These are phyloP conservation scores for Lactifluus pinguis DNA, from an alignment of 768 basidiomycete species.

Conservation along the genomic window DNA sequence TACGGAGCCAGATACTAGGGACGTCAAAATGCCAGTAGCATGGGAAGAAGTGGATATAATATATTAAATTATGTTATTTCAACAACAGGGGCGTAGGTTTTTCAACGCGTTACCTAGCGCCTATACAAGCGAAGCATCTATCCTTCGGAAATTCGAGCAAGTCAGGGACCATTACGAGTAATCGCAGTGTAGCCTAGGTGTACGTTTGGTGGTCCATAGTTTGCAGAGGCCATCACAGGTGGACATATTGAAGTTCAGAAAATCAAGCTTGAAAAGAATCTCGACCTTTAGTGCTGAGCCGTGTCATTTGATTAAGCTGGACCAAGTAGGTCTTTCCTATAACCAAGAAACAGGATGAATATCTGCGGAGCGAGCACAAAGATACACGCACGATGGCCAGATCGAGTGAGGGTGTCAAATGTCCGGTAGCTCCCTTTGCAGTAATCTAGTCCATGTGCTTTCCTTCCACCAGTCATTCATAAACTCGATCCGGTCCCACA, in stretches of 20 bases:
- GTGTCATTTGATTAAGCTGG: not conserved
- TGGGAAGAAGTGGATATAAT: not conserved
- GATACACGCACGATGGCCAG: not conserved
- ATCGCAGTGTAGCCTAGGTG: no score
- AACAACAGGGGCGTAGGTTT: not conserved
- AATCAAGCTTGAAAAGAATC: not conserved
- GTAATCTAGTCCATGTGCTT: constrained; percentile 76
- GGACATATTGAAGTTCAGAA: not conserved
- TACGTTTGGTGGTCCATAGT: no score
- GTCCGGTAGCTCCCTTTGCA: constrained; percentile 83
- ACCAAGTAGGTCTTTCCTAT: not conserved
- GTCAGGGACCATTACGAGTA: no score
- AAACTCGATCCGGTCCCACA: constrained; percentile 74
- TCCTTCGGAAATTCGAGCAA: no score
- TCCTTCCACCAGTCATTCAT: constrained; percentile 94
- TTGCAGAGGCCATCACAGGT: no score
- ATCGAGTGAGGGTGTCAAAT: constrained; percentile 26
- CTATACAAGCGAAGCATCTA: no score
- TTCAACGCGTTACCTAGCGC: not conserved
- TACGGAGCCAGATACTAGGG: constrained; percentile 20
- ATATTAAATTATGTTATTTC: not conserved
- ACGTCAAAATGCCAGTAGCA: not conserved
- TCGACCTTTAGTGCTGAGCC: not conserved
- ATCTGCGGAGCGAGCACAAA: not conserved
- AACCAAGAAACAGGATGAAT: not conserved